phyloP scores from a whole-genome alignment of 352 stramenopile genomes.

The Saprolegnia parasitica region DNA sequence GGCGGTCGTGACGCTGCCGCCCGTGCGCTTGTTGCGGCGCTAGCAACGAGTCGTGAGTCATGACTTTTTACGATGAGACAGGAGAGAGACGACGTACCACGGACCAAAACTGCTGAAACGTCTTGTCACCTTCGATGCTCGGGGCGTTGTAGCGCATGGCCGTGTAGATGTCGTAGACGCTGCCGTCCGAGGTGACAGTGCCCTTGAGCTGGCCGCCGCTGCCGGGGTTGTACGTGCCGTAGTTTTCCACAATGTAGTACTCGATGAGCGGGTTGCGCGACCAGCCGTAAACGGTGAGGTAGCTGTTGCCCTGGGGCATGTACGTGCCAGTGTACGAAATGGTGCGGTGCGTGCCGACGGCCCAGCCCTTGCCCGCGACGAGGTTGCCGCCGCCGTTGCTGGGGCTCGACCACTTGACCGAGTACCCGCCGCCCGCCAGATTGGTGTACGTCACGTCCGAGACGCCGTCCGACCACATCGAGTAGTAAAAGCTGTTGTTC shows the following conservation, averaged over 20 bases:
- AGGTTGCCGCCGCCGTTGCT: neutral
- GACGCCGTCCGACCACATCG: neutral
- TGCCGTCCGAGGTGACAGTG: slow-evolving; percentile 3
- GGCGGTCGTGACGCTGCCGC: neutral
- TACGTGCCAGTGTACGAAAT: slow-evolving; percentile 1
- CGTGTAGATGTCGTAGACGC: slow-evolving; percentile 3
- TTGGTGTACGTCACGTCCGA: neutral
- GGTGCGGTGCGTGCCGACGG: neutral
- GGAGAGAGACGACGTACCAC: neutral
- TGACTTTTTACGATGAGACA: neutral
- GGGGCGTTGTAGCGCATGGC: slow-evolving; percentile 4
- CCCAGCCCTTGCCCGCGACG: neutral
- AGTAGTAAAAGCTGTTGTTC: neutral
- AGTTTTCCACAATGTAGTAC: slow-evolving; percentile 9
- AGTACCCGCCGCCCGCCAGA: neutral
- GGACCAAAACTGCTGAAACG: slow-evolving; percentile 3
- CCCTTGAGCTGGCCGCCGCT: slow-evolving; percentile 2
- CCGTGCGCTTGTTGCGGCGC: neutral
- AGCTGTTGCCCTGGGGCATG: neutral
- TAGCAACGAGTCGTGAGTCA: neutral
- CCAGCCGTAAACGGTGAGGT: slow-evolving; percentile 7
- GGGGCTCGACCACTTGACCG: neutral
- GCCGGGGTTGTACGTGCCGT: slow-evolving; percentile 2
- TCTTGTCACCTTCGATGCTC: neutral
- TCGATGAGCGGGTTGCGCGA: slow-evolving; percentile 3